Evolutionary conservation across 495 filamentous ascomycete genomes (phyloP), one percentile per base, ranked within the genome.

Genomic region (Stereocaulon alpinum): DNA sequence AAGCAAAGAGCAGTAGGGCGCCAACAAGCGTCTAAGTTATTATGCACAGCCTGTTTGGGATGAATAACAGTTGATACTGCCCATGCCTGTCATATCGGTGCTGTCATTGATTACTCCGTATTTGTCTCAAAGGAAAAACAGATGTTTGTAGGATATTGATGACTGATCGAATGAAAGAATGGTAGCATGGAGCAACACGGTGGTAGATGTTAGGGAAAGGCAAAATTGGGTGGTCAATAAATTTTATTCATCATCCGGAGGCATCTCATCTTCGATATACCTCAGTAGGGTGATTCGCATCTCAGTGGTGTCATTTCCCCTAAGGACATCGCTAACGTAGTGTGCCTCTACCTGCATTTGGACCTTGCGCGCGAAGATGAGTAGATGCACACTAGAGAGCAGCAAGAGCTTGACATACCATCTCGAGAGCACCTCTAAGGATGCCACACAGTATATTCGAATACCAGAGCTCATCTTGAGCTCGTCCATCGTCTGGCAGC

Each of bases 261-360:
- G 93, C 79, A 98, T 82, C 71, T 98, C 93, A 71, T 98, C 93
- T 66, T 98, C 93, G 65, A 98, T 96, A 69, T 94, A 95, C 69
- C 93, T 82, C 63, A 96, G 82, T 62, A 98, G 76, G 34, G 88
- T 87, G 68, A 98, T 85, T 67, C 93, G 81, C 89, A 98, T 96
- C 79, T 98, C 93, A 1, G 93, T 97, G 20, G 86, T 89, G 70
- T 98, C 93, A 66, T 96, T 91, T 1, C 93, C 93, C 47, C 91
- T 85, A 45, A 98, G 74, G 58, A 95, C 82, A 69, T 98, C 93
- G 72, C 90, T 96, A 67, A 96, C 86, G 70, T 96, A 98, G 68
- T 95, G 90, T 37, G 89, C 90, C 69, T 98, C 93, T 22, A 97
- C 88, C 76, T 98, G 93, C 91, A 97, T 95, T 79, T 96, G 93